phyloP scores from a whole-genome alignment of 2,329 filamentous ascomycete species.

The Cordyceps tenuipes region DNA sequence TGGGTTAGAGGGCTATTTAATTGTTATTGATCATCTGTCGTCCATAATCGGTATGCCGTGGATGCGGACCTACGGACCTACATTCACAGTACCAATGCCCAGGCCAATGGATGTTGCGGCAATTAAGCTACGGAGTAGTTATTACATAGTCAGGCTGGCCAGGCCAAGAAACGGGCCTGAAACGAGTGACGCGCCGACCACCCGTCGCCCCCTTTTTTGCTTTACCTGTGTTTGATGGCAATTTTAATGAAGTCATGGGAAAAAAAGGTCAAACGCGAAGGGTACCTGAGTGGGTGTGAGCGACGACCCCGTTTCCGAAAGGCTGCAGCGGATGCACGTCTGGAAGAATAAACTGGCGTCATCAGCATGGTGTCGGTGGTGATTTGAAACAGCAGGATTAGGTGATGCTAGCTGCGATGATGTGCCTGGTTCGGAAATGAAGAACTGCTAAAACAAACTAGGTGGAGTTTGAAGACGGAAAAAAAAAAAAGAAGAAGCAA shows the following conservation, averaged over 20 bases:
- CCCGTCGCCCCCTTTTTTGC: not conserved
- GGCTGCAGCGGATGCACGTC: not conserved
- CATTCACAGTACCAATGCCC: too few species aligned
- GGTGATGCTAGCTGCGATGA: slow-evolving; percentile 6
- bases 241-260: not conserved
- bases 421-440: not conserved
- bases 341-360: slow-evolving; percentile 1
- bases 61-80: too few species aligned
- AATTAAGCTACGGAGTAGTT: too few species aligned
- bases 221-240: not conserved
- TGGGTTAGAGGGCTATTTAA: too few species aligned
- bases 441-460: not conserved
- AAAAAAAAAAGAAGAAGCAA: not conserved
- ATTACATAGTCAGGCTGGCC: too few species aligned
- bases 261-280: slow-evolving; percentile 4
- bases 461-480: not conserved
- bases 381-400: slow-evolving; percentile 10
- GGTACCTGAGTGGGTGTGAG: not conserved
- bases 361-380: slow-evolving; percentile 8
- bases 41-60: too few species aligned
- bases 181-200: not conserved
- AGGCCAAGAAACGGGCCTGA: slow-evolving; percentile 4
- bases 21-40: too few species aligned
- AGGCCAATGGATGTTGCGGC: not conserved
- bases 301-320: not conserved